A percentile compares a stretch with the other conserved stretches of the same genome.
Conservation (phyloP, 2,329 filamentous ascomycete genomes). For the Exophiala calicioides region DNA sequence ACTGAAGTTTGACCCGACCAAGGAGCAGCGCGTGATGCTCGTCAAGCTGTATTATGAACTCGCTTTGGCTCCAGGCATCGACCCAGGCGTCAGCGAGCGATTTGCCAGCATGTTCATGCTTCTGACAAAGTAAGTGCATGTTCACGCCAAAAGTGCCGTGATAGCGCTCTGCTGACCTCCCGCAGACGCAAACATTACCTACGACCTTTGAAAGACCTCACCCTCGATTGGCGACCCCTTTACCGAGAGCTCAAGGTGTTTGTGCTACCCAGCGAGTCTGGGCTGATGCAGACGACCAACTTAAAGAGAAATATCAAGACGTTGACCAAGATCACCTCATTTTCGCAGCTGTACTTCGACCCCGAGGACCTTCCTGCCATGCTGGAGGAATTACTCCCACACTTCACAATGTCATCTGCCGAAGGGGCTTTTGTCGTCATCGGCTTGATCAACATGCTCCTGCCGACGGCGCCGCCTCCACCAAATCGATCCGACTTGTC, state of each 20-base stretch:
- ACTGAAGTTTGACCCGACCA: constrained; percentile 94
- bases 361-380: constrained; percentile 80
- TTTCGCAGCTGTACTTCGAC: constrained; percentile 90
- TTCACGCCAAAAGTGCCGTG: background rate
- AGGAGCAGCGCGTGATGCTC: constrained; percentile 77
- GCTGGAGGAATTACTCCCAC: constrained; percentile 77
- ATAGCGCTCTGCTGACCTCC: constrained; percentile 31
- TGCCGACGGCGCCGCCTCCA: constrained; percentile 80
- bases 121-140: constrained; percentile 74
- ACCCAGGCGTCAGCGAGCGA: constrained; percentile 76
- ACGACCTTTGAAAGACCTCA: constrained; percentile 83
- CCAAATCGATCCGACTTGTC: constrained; percentile 72
- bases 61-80: constrained; percentile 83
- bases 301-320: constrained; percentile 69
- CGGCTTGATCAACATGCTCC: constrained; percentile 78
- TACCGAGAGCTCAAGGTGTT: constrained; percentile 92
- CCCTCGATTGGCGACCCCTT: constrained; percentile 87
- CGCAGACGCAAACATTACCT: constrained; percentile 90
- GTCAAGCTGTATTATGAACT: constrained; percentile 94
- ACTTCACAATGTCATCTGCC: constrained; percentile 90
- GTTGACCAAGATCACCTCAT: constrained; percentile 84
- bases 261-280: constrained; percentile 80
- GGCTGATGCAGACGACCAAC: constrained; percentile 61
- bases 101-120: constrained; percentile 97
- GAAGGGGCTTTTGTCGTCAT: constrained; percentile 93